Percentiles rank a stretch among this genome's conserved stretches.
phyloP scores from a whole-genome alignment of 345 rosid genomes.

The Geranium brycei region DNA sequence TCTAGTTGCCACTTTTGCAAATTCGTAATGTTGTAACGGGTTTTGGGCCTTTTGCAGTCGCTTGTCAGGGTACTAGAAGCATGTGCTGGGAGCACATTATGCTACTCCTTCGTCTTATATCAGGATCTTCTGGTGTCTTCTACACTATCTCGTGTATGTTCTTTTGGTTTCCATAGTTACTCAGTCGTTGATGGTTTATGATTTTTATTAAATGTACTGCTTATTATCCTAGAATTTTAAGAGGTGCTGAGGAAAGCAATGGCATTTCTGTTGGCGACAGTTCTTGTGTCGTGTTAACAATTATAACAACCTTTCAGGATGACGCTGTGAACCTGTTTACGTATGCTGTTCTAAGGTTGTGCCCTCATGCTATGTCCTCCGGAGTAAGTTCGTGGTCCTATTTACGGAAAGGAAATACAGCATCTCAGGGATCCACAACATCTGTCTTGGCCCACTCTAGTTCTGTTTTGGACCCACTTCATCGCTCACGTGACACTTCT shows the following conservation, averaged over 20 bases:
- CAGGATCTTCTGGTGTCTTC: conserved; percentile 86
- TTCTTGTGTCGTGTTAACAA: background rate
- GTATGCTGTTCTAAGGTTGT: conserved; percentile 66
- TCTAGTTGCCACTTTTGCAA: conserved; percentile 5
- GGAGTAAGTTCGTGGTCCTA: conserved; percentile 71
- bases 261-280: conserved; percentile 1
- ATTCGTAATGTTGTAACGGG: conserved; percentile 7
- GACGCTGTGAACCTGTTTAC: conserved; percentile 69
- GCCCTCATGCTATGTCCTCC: conserved; percentile 48
- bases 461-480: conserved; percentile 32
- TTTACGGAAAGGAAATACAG: conserved; percentile 42
- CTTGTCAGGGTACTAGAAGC: conserved; percentile 71
- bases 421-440: conserved; percentile 28
- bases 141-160: conserved; percentile 80
- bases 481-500: conserved; percentile 26
- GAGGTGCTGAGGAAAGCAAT: background rate
- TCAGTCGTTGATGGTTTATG: background rate
- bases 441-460: conserved; percentile 20
- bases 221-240: background rate
- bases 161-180: background rate
- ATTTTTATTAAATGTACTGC: no score
- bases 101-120: conserved; percentile 67
- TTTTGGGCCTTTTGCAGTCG: conserved; percentile 40
- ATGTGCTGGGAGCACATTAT: conserved; percentile 46
- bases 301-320: conserved; percentile 35